Percentiles rank a stretch among this genome's conserved stretches.
Evolutionary conservation across 768 basidiomycete genomes (phyloP).

Genomic region (Calocybe gangraenosa): DNA sequence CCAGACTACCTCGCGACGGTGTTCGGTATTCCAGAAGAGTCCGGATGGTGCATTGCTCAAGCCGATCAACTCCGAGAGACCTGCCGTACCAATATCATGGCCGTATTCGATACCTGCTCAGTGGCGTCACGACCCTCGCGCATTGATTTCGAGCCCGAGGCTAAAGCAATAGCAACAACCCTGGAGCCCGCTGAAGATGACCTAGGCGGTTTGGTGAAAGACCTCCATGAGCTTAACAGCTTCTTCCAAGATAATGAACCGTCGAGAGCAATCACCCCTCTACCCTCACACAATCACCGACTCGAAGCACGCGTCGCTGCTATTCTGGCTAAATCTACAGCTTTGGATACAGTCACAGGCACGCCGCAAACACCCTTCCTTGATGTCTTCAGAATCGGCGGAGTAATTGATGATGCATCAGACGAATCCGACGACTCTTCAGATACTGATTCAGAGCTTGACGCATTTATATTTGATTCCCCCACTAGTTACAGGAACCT

Average conservation of each 20-base stretch:
- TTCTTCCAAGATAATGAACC: constrained; percentile 59
- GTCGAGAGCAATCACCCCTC: constrained; percentile 24
- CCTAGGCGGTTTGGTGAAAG: constrained; percentile 73
- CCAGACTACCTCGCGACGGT: constrained; percentile 61
- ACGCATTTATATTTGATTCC: constrained; percentile 64
- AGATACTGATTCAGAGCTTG: constrained; percentile 48
- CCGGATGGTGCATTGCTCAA: constrained; percentile 85
- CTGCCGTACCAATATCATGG: constrained; percentile 76
- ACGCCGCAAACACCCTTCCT: constrained; percentile 76
- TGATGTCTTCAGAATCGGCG: constrained; percentile 66
- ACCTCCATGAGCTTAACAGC: constrained; percentile 69
- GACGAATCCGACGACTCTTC: constrained; percentile 46
- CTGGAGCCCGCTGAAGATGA: constrained; percentile 52
- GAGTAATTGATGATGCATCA: constrained; percentile 21
- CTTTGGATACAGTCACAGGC: constrained; percentile 44
- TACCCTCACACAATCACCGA: constrained; percentile 50
- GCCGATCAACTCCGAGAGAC: constrained; percentile 53
- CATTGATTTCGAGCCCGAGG: constrained; percentile 69
- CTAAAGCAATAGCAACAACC: constrained; percentile 36
- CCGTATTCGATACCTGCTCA: constrained; percentile 83
- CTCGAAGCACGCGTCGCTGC: constrained; percentile 78
- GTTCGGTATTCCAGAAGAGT: constrained; percentile 77
- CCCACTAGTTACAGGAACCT: constrained; percentile 39
- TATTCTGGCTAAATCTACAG: constrained; percentile 78
- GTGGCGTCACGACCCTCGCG: constrained; percentile 65